Evolutionary conservation across 306 rosid species (phyloP), one percentile per base, ranked within the genome.

Genomic region (Dryas octopetala): DNA sequence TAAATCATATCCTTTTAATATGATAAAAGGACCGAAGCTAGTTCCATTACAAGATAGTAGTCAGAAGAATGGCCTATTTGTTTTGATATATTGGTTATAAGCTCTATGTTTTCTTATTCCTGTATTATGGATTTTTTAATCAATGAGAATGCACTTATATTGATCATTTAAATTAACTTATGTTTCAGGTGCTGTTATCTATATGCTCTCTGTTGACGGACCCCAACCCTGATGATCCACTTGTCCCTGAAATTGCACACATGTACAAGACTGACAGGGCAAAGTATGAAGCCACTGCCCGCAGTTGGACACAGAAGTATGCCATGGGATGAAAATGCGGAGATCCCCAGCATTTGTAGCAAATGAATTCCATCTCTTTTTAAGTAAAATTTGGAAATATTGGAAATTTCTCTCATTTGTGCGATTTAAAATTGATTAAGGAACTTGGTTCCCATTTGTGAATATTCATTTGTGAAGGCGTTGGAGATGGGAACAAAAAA

Each of bases 261-360:
- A 93, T 93, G 95, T 93, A 91, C 85, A 93, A 93, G 93, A 82
- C 89, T 0, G 97, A 93, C 86, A 82, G 86, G 80, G 81, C 82
- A 57, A 93, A 90, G 81, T 93, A 90, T 63, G 98, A 93, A 79
- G 70, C 93, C n/a, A 93, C 96, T n/a, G 95, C 98, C 69, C 98
- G 95, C 85, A 90, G 95, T 81, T 93, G 98, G 96, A 85, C 96
- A 8, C 95, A 90, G 78, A 93, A 90, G 87, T 93, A 93, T 62
- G 90, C 96, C 70, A 90, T 89, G 97, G 93, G 97, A 70, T 93
- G 85, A 91, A 40, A 45, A 53, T 50, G 16, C n/a, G 40, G 52
- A 46, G 51, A 55, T 41, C 54, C 26, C 32, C 60, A 32, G 78
- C 80, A 26, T 76, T 75, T 71, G 45, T 66, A 51, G 46, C 43